These are phyloP conservation scores for Aspergillus pseudoglaucus DNA, from an alignment of 2,329 filamentous ascomycete genomes.

Conservation along the genomic window DNA sequence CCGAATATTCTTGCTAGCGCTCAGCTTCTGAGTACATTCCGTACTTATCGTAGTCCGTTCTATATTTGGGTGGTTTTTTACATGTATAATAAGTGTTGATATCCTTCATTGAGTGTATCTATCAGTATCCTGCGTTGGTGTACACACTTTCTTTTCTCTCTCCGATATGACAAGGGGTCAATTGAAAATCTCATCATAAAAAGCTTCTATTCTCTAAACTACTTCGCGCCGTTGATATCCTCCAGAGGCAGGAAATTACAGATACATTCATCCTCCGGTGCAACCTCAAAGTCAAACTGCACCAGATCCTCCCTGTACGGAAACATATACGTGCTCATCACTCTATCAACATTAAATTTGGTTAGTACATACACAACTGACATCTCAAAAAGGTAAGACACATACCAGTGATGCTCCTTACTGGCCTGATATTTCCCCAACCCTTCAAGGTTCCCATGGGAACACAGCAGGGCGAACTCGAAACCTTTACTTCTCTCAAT, in stretches of 20 bases:
- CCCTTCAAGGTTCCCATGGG: slow-evolving; percentile 41
- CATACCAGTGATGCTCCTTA: slow-evolving; percentile 46
- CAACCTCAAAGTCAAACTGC: slow-evolving; percentile 50
- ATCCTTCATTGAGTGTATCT: no score
- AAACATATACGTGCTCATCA: slow-evolving; percentile 47
- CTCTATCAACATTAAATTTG: slow-evolving; percentile 26
- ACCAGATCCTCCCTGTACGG: slow-evolving; percentile 50
- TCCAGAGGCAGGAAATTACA: slow-evolving; percentile 1
- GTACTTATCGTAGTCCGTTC: no score
- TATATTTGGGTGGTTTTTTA: no score
- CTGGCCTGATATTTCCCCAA: slow-evolving; percentile 49
- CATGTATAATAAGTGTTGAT: no score
- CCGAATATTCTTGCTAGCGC: slow-evolving; percentile 25
- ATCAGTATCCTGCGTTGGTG: no score
- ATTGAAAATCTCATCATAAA: no score
- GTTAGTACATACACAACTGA: not conserved
- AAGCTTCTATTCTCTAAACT: no score
- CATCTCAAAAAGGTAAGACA: no score
- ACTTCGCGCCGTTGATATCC: no score
- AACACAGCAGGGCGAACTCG: slow-evolving; percentile 48
- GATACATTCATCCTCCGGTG: slow-evolving; percentile 28
- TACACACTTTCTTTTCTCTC: no score
- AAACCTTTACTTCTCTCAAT: slow-evolving; percentile 49
- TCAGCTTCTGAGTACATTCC: no score
- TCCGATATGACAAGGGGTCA: no score